phyloP scores from a whole-genome alignment of 1,284 basidiomycete species.

The Trametes polyzona region DNA sequence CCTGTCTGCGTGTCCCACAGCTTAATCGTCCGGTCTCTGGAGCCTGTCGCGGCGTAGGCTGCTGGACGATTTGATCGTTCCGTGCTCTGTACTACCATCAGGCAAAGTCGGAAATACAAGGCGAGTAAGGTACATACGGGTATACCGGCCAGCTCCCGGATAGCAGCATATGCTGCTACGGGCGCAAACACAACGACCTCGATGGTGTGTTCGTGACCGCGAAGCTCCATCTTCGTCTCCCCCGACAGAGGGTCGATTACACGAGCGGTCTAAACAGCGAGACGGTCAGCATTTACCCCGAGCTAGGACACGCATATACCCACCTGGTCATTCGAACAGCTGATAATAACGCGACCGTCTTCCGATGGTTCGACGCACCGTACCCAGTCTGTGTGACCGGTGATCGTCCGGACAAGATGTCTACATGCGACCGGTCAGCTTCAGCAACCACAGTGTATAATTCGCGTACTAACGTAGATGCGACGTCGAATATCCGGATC shows the following conservation, averaged over 20 bases:
- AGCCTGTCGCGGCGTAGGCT: slow-evolving; percentile 66
- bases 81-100: slow-evolving; percentile 12
- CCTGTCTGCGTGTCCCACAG: slow-evolving; percentile 73
- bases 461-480: slow-evolving; percentile 55
- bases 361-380: slow-evolving; percentile 60
- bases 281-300: neutral
- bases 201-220: slow-evolving; percentile 80
- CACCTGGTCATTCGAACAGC: slow-evolving; percentile 74
- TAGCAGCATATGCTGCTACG: slow-evolving; percentile 52
- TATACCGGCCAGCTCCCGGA: slow-evolving; percentile 44
- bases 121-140: too few relatives aligned
- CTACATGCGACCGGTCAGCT: slow-evolving; percentile 30
- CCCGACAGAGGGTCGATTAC: slow-evolving; percentile 66
- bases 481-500: slow-evolving; percentile 75
- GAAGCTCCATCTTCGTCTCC: slow-evolving; percentile 67
- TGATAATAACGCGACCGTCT: slow-evolving; percentile 65
- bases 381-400: slow-evolving; percentile 75
- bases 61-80: slow-evolving; percentile 39
- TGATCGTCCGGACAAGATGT: slow-evolving; percentile 63
- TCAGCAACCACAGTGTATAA: neutral
- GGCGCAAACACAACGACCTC: slow-evolving; percentile 70
- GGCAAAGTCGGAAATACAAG: too few relatives aligned
- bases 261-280: slow-evolving; percentile 55
- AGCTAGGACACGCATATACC: slow-evolving; percentile 28
- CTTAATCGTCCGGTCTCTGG: slow-evolving; percentile 74